These are phyloP conservation scores for Kwoniella pini DNA, from an alignment of 768 basidiomycete species.

Conservation along the genomic window DNA sequence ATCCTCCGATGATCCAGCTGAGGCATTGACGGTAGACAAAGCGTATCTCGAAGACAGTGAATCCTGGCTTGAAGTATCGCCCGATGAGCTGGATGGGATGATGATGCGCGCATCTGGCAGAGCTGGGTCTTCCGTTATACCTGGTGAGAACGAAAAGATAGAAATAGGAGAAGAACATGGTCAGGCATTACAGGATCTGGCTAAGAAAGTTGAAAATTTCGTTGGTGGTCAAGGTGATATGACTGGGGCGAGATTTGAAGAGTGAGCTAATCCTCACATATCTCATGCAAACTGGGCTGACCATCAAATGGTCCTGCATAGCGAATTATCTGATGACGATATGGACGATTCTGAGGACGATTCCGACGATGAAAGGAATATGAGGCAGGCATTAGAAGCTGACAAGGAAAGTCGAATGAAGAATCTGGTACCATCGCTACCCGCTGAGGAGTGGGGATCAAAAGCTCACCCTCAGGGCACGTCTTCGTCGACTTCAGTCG, in stretches of 20 bases:
- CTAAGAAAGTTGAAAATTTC: constrained; percentile 83
- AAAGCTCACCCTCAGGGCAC: constrained; percentile 24
- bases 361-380: constrained; percentile 59
- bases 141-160: constrained; percentile 56
- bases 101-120: constrained; percentile 59
- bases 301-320: constrained; percentile 44
- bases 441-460: constrained; percentile 83
- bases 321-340: constrained; percentile 72
- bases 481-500: neutral
- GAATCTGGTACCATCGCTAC: constrained; percentile 75
- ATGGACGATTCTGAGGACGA: constrained; percentile 56
- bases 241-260: constrained; percentile 84
- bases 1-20: constrained; percentile 42
- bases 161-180: constrained; percentile 67
- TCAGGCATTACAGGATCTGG: constrained; percentile 69
- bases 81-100: constrained; percentile 72
- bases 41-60: constrained; percentile 67
- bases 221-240: constrained; percentile 85
- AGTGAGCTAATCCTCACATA: constrained; percentile 62
- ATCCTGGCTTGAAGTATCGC: constrained; percentile 81
- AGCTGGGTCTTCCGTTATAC: constrained; percentile 58
- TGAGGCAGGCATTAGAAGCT: constrained; percentile 49
- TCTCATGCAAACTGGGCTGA: neutral
- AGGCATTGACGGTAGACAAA: constrained; percentile 30
- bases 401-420: constrained; percentile 69